These are phyloP conservation scores for Pythium dissimile DNA, from an alignment of 352 stramenopile genomes.

Conservation along the genomic window DNA sequence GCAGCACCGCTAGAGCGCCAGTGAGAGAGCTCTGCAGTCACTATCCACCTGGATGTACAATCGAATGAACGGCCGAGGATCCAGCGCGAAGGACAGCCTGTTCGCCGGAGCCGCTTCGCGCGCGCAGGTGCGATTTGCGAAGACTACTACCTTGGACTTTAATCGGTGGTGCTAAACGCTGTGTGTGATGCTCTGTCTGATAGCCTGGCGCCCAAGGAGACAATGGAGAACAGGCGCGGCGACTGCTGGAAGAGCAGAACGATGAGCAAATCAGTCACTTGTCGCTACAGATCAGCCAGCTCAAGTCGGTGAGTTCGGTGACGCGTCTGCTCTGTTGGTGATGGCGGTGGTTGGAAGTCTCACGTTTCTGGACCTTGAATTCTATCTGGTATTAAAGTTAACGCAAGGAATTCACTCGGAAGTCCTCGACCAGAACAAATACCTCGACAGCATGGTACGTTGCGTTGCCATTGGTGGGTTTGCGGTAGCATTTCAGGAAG, in stretches of 20 bases:
- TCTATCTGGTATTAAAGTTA: too few species aligned
- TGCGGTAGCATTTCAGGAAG: neutral
- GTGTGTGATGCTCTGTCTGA: neutral
- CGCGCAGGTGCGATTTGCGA: slow-evolving; percentile 28
- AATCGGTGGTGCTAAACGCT: too few species aligned
- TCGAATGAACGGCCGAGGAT: slow-evolving; percentile 56
- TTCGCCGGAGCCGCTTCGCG: slow-evolving; percentile 59
- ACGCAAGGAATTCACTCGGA: slow-evolving; percentile 76
- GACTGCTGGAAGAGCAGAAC: slow-evolving; percentile 83
- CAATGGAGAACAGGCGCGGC: slow-evolving; percentile 74
- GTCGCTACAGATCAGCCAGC: slow-evolving; percentile 81
- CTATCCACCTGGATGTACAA: slow-evolving; percentile 67
- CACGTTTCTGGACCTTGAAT: too few species aligned
- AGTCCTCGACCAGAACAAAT: slow-evolving; percentile 79
- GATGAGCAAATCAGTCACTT: slow-evolving; percentile 87
- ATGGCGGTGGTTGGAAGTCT: neutral
- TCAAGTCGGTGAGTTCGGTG: slow-evolving; percentile 62
- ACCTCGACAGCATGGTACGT: slow-evolving; percentile 77
- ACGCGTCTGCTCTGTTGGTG: neutral
- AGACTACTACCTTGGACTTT: neutral
- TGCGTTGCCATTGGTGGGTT: neutral
- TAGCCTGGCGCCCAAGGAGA: slow-evolving; percentile 37
- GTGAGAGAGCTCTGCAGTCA: neutral
- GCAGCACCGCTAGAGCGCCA: neutral
- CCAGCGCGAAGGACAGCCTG: slow-evolving; percentile 53